Evolutionary conservation across 129 eudicot species (phyloP).

Genomic region (Arctium lappa): DNA sequence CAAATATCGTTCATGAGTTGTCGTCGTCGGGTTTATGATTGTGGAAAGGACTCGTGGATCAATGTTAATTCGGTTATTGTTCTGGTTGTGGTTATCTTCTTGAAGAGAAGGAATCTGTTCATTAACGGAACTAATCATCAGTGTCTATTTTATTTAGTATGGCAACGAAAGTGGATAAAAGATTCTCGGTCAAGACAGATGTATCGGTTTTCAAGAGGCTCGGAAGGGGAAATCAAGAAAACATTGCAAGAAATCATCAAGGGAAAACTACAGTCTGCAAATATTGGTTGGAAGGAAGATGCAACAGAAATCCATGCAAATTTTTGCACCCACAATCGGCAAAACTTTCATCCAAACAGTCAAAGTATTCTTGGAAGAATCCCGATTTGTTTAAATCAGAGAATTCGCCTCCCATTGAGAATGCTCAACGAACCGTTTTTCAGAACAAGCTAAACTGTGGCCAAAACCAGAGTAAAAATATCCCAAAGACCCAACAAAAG

Average conservation of each 20-base stretch:
- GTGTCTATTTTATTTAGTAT: constrained; percentile 34
- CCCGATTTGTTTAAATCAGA: not conserved
- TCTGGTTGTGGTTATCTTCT: not conserved
- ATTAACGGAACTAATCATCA: constrained; percentile 11
- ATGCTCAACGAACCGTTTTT: not conserved
- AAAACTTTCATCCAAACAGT: not conserved
- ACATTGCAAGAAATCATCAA: not conserved
- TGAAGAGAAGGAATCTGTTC: constrained; percentile 5
- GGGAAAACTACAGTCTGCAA: constrained; percentile 32
- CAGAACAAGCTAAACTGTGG: constrained; percentile 7
- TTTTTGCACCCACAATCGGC: constrained; percentile 37
- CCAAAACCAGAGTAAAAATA: not conserved
- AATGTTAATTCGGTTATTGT: not conserved
- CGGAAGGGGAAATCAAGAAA: constrained; percentile 22
- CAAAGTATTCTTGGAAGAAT: constrained; percentile 40
- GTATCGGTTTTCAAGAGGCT: constrained; percentile 22
- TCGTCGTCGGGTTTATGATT: not conserved
- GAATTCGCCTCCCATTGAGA: constrained; percentile 14
- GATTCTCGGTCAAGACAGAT: constrained; percentile 16
- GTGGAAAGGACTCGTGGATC: not conserved
- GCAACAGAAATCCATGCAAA: constrained; percentile 50
- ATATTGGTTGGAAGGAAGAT: constrained; percentile 60
- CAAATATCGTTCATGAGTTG: not conserved
- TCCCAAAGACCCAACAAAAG: not conserved
- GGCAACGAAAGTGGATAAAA: constrained; percentile 17